A percentile compares a stretch with the other conserved stretches of the same genome.
These are phyloP conservation scores for Boletus rubropictus DNA, from an alignment of 768 basidiomycete species.

Conservation along the genomic window DNA sequence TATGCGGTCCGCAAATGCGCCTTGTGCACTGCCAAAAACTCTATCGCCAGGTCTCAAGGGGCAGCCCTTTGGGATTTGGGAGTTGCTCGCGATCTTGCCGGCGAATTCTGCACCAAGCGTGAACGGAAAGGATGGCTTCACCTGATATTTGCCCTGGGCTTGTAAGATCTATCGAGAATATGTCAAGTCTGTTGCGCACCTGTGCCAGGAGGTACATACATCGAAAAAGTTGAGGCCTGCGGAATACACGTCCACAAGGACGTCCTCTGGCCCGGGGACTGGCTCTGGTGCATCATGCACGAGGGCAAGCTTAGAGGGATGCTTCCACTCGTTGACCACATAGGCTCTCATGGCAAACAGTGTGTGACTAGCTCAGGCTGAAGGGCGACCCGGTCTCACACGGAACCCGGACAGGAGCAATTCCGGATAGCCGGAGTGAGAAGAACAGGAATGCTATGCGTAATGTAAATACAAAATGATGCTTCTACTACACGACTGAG, in stretches of 20 bases:
- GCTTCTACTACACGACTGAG: conserved; percentile 26
- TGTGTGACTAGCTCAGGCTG: too few species aligned
- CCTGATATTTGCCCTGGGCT: conserved; percentile 85
- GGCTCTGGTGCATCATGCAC: conserved; percentile 57
- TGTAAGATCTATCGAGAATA: conserved; percentile 59
- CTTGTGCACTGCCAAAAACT: conserved; percentile 80
- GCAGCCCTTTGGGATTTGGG: conserved; percentile 77
- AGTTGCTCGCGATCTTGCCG: conserved; percentile 62
- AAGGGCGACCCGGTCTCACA: too few species aligned
- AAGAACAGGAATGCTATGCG: conserved; percentile 8
- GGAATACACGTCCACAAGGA: conserved; percentile 72
- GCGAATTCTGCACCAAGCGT: conserved; percentile 82
- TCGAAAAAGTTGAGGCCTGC: conserved; percentile 78
- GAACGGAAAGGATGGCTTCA: conserved; percentile 80
- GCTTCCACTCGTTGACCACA: conserved; percentile 61
- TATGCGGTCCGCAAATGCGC: conserved; percentile 75
- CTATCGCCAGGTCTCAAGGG: conserved; percentile 76
- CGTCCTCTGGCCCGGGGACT: conserved; percentile 40
- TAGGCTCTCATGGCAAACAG: conserved; percentile 66
- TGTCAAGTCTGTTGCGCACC: conserved; percentile 3
- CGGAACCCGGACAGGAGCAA: not conserved
- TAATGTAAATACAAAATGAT: conserved; percentile 32
- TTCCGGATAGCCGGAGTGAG: not conserved
- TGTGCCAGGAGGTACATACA: conserved; percentile 32
- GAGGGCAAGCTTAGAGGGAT: conserved; percentile 59